Conservation (phyloP, 805 yeast genomes). For the Hanseniaspora meyeri region DNA sequence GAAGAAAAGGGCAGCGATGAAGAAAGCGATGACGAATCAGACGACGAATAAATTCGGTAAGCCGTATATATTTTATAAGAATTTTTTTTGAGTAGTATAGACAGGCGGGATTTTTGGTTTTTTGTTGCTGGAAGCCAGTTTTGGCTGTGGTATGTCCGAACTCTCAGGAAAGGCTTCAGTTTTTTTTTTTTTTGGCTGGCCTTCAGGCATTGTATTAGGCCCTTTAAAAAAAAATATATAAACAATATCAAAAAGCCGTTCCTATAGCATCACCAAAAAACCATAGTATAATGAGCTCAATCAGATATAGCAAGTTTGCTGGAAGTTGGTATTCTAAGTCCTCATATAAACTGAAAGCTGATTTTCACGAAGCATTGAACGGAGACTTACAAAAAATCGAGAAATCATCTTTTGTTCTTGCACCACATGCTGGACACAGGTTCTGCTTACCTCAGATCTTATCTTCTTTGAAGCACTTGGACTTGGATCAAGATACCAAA, state of each 20-base stretch:
- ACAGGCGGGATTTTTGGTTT: not conserved
- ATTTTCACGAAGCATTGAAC: conserved; percentile 33
- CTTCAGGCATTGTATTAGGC: not conserved
- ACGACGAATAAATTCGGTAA: conserved; percentile 26
- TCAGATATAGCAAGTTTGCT: conserved; percentile 69
- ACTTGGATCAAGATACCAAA: conserved; percentile 33
- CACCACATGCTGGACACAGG: conserved; percentile 77
- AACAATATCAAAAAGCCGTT: no score
- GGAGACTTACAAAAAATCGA: conserved; percentile 2
- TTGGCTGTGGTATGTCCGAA: not conserved
- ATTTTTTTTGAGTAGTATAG: not conserved
- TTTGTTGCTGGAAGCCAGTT: not conserved
- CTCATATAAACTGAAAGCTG: conserved; percentile 18
- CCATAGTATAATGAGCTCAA: conserved; percentile 11
- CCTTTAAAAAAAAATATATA: not conserved
- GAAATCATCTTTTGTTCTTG: conserved; percentile 31
- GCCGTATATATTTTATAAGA: not conserved
- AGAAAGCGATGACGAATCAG: conserved; percentile 53
- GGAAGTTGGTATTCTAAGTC: conserved; percentile 76
- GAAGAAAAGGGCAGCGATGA: conserved; percentile 78
- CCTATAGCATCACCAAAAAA: no score
- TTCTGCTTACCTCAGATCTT: conserved; percentile 73
- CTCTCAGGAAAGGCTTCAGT: no score
- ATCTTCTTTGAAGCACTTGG: conserved; percentile 63
- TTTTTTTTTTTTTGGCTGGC: not conserved